Evolutionary conservation across 257 asterid species (phyloP).

Genomic region (Scutellaria barbata): DNA sequence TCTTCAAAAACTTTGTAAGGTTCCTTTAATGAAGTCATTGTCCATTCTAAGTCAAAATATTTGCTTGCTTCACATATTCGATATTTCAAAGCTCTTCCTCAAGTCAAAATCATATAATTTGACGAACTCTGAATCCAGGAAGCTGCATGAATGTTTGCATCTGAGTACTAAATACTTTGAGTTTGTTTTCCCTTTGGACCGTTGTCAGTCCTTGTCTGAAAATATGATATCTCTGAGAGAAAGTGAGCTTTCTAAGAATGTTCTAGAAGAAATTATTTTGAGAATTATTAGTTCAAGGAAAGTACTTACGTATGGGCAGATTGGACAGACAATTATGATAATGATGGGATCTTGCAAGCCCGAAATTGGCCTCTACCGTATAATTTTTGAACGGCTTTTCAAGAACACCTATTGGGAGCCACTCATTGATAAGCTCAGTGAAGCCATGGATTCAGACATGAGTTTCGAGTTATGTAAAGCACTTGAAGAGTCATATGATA

Average conservation of each 20-base stretch:
- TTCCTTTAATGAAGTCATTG: not conserved
- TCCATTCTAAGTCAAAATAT: constrained; percentile 40
- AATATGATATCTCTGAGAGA: constrained; percentile 48
- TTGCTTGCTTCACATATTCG: constrained; percentile 42
- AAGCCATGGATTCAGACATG: constrained; percentile 16
- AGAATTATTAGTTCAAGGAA: constrained; percentile 11
- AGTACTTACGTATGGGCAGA: constrained; percentile 42
- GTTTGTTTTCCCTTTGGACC: constrained; percentile 48
- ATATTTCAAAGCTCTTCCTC: constrained; percentile 32
- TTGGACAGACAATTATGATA: constrained; percentile 50
- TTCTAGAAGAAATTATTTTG: constrained; percentile 46
- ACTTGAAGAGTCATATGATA: constrained; percentile 40
- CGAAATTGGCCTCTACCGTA: constrained; percentile 27
- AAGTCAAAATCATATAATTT: constrained; percentile 27
- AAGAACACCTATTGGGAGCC: constrained; percentile 42
- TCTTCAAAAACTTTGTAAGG: constrained; percentile 41
- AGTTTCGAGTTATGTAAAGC: constrained; percentile 35
- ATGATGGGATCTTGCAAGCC: constrained; percentile 52
- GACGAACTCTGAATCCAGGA: constrained; percentile 20
- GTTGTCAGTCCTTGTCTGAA: constrained; percentile 37
- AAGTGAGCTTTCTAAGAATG: constrained; percentile 39
- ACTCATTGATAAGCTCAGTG: constrained; percentile 38
- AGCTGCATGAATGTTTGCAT: constrained; percentile 29
- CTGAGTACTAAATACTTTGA: constrained; percentile 37
- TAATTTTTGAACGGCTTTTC: constrained; percentile 28